A percentile compares a stretch with the other conserved stretches of the same genome.
These are phyloP conservation scores for Annona cherimola DNA, from an alignment of 164 flowering plant genomes.

Conservation along the genomic window DNA sequence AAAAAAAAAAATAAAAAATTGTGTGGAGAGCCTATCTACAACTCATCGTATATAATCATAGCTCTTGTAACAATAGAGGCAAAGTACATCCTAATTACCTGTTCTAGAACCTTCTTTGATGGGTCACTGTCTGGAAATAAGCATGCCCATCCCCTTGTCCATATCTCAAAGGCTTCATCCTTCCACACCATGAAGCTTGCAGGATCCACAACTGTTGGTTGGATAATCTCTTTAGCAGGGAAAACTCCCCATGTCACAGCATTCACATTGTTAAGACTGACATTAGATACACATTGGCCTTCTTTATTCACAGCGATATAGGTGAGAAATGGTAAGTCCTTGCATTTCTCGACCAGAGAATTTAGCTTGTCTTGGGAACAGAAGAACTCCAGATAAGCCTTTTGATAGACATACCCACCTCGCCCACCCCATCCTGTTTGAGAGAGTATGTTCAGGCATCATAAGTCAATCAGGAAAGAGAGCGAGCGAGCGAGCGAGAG, in stretches of 20 bases:
- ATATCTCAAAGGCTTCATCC: slow-evolving; percentile 93
- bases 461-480: not conserved
- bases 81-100: slow-evolving; percentile 31
- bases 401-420: slow-evolving; percentile 91
- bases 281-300: slow-evolving; percentile 52
- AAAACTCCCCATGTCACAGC: slow-evolving; percentile 98
- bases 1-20: too few species aligned
- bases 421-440: slow-evolving; percentile 84
- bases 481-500: not conserved
- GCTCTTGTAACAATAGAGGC: not conserved
- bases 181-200: slow-evolving; percentile 86
- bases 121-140: slow-evolving; percentile 68
- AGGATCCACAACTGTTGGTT: slow-evolving; percentile 92
- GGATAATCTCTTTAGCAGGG: slow-evolving; percentile 85
- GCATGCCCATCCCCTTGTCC: slow-evolving; percentile 75
- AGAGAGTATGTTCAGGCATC: slow-evolving; percentile 2
- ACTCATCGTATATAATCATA: not conserved
- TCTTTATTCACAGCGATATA: slow-evolving; percentile 78
- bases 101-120: slow-evolving; percentile 60
- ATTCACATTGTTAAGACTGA: slow-evolving; percentile 46
- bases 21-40: not conserved
- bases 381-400: slow-evolving; percentile 89
- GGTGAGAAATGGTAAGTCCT: slow-evolving; percentile 50
- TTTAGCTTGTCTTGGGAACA: slow-evolving; percentile 63
- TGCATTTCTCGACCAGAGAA: slow-evolving; percentile 66